Percentiles rank a stretch among this genome's conserved stretches.
Conservation (phyloP, 2,329 filamentous ascomycete genomes). For the Fusarium neocosmosporiellum region DNA sequence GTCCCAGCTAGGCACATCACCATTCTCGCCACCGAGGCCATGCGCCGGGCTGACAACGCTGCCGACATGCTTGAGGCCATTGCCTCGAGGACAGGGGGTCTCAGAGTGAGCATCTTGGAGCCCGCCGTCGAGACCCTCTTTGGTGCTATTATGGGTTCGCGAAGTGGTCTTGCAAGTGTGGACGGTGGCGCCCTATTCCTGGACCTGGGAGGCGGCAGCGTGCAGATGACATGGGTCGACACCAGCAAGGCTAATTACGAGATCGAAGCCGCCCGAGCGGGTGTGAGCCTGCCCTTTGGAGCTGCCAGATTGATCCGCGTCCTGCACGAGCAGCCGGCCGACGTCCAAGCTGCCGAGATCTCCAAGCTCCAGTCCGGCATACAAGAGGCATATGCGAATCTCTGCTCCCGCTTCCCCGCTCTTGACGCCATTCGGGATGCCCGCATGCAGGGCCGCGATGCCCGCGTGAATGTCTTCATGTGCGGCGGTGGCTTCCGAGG, state of each 20-base stretch:
- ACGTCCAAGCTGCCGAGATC: conserved; percentile 59
- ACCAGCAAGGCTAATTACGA: conserved; percentile 60
- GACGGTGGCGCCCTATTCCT: conserved; percentile 78
- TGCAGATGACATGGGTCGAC: conserved; percentile 74
- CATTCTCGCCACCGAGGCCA: conserved; percentile 90
- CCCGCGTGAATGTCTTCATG: conserved; percentile 78
- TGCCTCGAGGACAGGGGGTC: conserved; percentile 66
- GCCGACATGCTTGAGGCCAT: conserved; percentile 75
- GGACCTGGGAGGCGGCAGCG: conserved; percentile 82
- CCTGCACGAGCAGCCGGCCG: conserved; percentile 54
- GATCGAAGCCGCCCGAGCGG: conserved; percentile 63
- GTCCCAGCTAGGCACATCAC: conserved; percentile 74
- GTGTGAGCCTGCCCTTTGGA: conserved; percentile 70
- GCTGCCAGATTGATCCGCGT: conserved; percentile 67
- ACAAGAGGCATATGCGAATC: conserved; percentile 66
- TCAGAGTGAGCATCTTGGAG: conserved; percentile 77
- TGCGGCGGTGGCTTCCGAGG: conserved; percentile 92
- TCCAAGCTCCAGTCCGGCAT: conserved; percentile 69
- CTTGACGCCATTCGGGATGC: conserved; percentile 58
- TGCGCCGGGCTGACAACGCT: conserved; percentile 82
- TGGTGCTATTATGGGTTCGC: conserved; percentile 81
- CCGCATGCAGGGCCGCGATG: conserved; percentile 43
- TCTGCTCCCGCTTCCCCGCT: conserved; percentile 60
- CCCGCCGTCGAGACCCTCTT: conserved; percentile 86
- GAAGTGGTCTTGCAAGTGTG: conserved; percentile 76